Percentiles rank a stretch among this genome's conserved stretches.
These are phyloP conservation scores for Paradendryphiella salina DNA, from an alignment of 2,329 filamentous ascomycete genomes.

Conservation along the genomic window DNA sequence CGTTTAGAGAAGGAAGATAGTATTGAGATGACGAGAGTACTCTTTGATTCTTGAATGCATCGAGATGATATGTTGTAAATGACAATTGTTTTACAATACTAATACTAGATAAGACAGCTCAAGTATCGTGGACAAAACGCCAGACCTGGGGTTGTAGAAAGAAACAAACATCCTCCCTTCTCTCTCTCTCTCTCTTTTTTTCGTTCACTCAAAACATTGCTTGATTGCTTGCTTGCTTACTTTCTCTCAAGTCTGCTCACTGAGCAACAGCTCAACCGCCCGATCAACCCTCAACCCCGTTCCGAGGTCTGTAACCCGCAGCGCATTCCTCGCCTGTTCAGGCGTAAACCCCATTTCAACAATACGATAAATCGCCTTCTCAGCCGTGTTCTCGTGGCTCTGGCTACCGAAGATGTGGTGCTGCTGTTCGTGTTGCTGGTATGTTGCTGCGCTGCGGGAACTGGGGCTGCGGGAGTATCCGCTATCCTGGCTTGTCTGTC, in stretches of 20 bases:
- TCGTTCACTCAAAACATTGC: too few relatives aligned
- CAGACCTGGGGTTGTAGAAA: too few relatives aligned
- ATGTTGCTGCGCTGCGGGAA: slow-evolving; percentile 16
- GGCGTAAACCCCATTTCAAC: slow-evolving; percentile 64
- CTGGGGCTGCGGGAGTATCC: slow-evolving; percentile 6
- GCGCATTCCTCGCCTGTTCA: slow-evolving; percentile 59
- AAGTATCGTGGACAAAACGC: too few relatives aligned
- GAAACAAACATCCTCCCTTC: too few relatives aligned
- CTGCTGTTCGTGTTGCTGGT: slow-evolving; percentile 42
- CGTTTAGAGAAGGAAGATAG: too few relatives aligned
- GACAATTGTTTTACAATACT: too few relatives aligned
- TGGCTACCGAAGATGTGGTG: slow-evolving; percentile 35
- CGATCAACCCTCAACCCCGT: slow-evolving; percentile 61
- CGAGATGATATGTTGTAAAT: too few relatives aligned
- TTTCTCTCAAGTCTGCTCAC: slow-evolving; percentile 4
- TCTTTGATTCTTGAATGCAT: too few relatives aligned
- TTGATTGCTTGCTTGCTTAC: too few relatives aligned
- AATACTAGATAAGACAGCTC: too few relatives aligned
- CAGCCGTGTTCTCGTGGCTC: slow-evolving; percentile 57
- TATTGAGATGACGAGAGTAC: too few relatives aligned
- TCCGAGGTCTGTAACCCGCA: slow-evolving; percentile 63
- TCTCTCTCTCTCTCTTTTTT: too few relatives aligned
- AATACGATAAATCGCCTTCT: slow-evolving; percentile 60
- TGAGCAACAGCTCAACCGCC: slow-evolving; percentile 59
- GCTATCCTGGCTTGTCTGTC: slow-evolving; percentile 1